Conservation (phyloP, 2,329 filamentous ascomycete species). For the Claviceps pazoutovae region DNA sequence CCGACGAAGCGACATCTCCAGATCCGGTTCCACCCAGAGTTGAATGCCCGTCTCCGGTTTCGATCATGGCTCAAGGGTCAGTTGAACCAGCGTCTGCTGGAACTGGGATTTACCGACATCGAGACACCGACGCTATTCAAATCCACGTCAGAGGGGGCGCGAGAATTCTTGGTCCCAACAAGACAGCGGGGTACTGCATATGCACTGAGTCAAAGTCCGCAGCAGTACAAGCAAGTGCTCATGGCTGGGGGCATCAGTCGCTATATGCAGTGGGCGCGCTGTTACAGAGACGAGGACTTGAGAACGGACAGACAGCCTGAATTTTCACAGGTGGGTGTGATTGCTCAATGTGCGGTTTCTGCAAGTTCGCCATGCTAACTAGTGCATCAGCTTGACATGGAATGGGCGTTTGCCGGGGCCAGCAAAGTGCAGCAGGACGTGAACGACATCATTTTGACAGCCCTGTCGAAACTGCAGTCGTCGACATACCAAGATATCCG, state of each 20-base stretch:
- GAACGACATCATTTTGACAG: conserved; percentile 20
- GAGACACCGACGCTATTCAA: conserved; percentile 95
- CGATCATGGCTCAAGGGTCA: conserved; percentile 46
- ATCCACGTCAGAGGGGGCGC: conserved; percentile 87
- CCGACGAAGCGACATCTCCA: conserved; percentile 70
- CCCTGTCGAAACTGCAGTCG: conserved; percentile 16
- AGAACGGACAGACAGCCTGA: conserved; percentile 89
- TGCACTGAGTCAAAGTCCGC: conserved; percentile 86
- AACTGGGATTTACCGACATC: conserved; percentile 56
- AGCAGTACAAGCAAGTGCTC: conserved; percentile 96
- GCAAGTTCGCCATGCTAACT: background rate
- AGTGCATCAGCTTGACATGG: conserved; percentile 60
- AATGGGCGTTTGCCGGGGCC: conserved; percentile 71
- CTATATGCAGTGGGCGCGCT: conserved; percentile 89
- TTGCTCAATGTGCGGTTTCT: background rate
- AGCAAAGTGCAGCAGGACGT: conserved; percentile 20
- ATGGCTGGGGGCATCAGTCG: conserved; percentile 76
- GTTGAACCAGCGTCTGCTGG: conserved; percentile 38
- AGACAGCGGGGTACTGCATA: conserved; percentile 65
- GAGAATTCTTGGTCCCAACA: conserved; percentile 89
- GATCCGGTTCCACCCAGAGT: conserved; percentile 55
- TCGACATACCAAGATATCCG: conserved; percentile 50
- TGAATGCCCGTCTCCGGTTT: conserved; percentile 56
- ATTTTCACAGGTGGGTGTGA: conserved; percentile 61
- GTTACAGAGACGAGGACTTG: conserved; percentile 89